A percentile compares a stretch with the other conserved stretches of the same genome.
These are phyloP conservation scores for Fusarium verticillioides DNA, from an alignment of 2,329 filamentous ascomycete genomes.

Conservation along the genomic window DNA sequence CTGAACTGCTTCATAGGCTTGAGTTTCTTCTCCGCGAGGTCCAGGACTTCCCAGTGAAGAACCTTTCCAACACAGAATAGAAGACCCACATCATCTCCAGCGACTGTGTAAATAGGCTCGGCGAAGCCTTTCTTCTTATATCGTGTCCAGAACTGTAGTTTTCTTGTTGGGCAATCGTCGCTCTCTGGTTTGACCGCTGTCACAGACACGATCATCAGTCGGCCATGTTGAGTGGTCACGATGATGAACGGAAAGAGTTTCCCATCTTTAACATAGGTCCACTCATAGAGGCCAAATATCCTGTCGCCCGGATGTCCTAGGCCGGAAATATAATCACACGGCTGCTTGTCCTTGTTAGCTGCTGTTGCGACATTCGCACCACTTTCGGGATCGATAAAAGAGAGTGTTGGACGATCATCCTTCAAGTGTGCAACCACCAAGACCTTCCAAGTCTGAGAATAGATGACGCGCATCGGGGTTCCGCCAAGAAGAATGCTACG, in stretches of 20 bases:
- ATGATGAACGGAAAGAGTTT: constrained; percentile 72
- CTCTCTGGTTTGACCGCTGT: constrained; percentile 41
- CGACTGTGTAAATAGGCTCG: constrained; percentile 65
- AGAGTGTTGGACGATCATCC: constrained; percentile 59
- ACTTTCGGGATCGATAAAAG: constrained; percentile 67
- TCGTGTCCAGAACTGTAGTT: constrained; percentile 64
- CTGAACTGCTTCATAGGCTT: constrained; percentile 57
- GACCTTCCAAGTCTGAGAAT: constrained; percentile 63
- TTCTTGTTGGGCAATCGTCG: constrained; percentile 25
- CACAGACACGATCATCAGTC: constrained; percentile 66
- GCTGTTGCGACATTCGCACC: constrained; percentile 63
- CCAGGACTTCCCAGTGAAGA: constrained; percentile 67
- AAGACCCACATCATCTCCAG: constrained; percentile 65
- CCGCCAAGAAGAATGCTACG: constrained; percentile 60
- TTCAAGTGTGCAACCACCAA: constrained; percentile 63
- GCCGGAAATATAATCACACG: constrained; percentile 62
- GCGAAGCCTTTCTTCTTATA: constrained; percentile 59
- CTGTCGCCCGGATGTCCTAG: constrained; percentile 68
- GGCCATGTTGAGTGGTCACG: constrained; percentile 65
- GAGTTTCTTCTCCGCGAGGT: constrained; percentile 62
- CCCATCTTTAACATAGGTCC: constrained; percentile 68
- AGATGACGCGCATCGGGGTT: constrained; percentile 64
- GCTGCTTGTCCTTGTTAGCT: constrained; percentile 54
- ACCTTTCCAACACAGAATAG: constrained; percentile 65
- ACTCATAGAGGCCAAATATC: constrained; percentile 71